Evolutionary conservation across 1,284 basidiomycete genomes (phyloP), one percentile per base, ranked within the genome.

Genomic region (Athelia sp.): DNA sequence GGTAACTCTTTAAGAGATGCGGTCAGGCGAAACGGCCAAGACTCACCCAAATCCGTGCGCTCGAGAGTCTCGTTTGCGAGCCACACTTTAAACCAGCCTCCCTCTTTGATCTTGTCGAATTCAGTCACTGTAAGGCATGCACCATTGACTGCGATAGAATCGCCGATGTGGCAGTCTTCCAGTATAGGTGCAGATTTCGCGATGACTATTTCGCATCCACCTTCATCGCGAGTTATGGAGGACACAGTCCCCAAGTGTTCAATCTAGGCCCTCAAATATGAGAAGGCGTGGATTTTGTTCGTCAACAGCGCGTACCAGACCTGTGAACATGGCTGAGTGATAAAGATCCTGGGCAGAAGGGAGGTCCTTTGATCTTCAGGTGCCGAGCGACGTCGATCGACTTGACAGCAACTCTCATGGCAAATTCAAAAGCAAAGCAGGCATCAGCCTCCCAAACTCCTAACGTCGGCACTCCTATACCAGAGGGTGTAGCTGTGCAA

Each of bases 61-160:
- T 82, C 76, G 51, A 99, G 71, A 13, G 97, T 99, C 73, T 99
- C 97, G 55, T 96, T 95, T 43, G 95, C 95, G 32, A 98, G 72
- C 73, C 94, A 97, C 49, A 98, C 92, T 59, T 84, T 89, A 76
- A 99, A 99, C 77, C 80, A 88, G 2, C 88, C 87, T 6, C 80
- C 81, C 4, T 78, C 62, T 32, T 74, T 72, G 4, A 29, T 13
- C 54, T 71, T 66, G 55, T 87, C 75, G 58, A 96, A 97, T 56
- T 84, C 82, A 4, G 89, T 95, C 43, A 97, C 95, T 0, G 96
- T 99, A 56, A 99, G 68, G 65, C 96, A 91, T 22, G 79, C 79
- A 13, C 79, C 79, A 47, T 82, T 80, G 62, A 91, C 86, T 44
- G 92, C 89, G 55, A 99, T 98, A 45, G 91, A 95, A 70, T 99